Percentiles rank a stretch among this genome's conserved stretches.
These are phyloP conservation scores for Filobasidium wieringae DNA, from an alignment of 768 basidiomycete species.

Conservation along the genomic window DNA sequence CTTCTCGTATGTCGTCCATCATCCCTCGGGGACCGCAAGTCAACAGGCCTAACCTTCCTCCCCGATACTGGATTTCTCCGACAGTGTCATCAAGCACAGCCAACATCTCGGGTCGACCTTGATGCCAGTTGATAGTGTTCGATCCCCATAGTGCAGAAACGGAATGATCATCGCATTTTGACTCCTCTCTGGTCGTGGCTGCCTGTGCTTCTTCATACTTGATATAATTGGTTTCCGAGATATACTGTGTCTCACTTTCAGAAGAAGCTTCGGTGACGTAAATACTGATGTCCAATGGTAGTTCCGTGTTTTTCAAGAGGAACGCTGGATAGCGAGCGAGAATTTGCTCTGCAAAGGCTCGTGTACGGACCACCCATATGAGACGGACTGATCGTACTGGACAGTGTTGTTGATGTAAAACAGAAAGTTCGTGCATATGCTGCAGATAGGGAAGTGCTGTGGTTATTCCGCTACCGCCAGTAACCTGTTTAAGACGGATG, in stretches of 20 bases:
- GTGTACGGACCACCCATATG: conserved; percentile 20
- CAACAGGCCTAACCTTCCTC: conserved; percentile 14
- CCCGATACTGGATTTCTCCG: background rate
- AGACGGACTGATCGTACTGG: conserved; percentile 12
- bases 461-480: background rate
- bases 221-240: background rate
- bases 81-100: background rate
- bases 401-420: background rate
- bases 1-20: conserved; percentile 18
- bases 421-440: background rate
- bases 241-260: background rate
- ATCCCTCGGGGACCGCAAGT: conserved; percentile 19
- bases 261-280: background rate
- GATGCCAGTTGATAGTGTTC: background rate
- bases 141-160: background rate
- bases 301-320: background rate
- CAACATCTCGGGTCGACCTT: background rate
- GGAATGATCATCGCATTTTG: background rate
- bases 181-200: background rate
- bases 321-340: conserved; percentile 9
- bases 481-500: background rate
- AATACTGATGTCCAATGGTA: background rate
- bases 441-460: background rate
- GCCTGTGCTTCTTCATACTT: background rate
- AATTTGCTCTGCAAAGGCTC: conserved; percentile 12